Percentiles rank a stretch among this genome's conserved stretches.
These are phyloP conservation scores for Diaporthe caulivora DNA, from an alignment of 2,329 filamentous ascomycete species.

Conservation along the genomic window DNA sequence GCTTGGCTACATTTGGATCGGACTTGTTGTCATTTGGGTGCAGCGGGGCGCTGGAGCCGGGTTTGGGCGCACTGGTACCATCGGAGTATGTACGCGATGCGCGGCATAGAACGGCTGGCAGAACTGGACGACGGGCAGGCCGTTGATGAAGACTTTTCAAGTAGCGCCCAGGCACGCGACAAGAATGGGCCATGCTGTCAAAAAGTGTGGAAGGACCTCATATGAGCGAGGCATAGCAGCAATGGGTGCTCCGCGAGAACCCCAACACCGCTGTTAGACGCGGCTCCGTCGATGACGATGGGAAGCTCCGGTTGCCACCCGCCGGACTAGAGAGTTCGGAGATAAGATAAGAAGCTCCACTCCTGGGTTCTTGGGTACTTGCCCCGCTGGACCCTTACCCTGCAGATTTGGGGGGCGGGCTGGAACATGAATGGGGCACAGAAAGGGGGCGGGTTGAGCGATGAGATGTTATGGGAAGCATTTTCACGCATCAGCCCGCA, in stretches of 20 bases:
- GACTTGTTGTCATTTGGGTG: neutral
- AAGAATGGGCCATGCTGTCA: constrained; percentile 33
- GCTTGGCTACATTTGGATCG: neutral
- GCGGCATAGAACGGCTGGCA: neutral
- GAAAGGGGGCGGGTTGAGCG: too few relatives aligned
- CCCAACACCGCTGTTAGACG: neutral
- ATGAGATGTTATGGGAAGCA: too few relatives aligned
- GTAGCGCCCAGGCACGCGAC: constrained; percentile 14
- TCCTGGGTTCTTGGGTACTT: neutral
- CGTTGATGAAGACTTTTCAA: constrained; percentile 10
- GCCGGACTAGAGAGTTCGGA: constrained; percentile 7
- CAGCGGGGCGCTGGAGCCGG: neutral
- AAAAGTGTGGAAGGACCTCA: neutral
- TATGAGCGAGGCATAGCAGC: constrained; percentile 15
- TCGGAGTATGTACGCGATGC: constrained; percentile 30
- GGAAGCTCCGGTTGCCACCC: constrained; percentile 21
- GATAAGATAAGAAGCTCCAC: constrained; percentile 36
- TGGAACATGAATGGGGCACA: too few relatives aligned
- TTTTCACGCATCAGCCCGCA: too few relatives aligned
- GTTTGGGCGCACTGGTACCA: neutral
- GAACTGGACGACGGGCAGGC: neutral
- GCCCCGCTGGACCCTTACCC: too few relatives aligned
- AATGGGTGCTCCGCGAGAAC: neutral
- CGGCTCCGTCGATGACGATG: constrained; percentile 30
- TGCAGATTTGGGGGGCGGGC: too few relatives aligned